A percentile compares a stretch with the other conserved stretches of the same genome.
Conservation (phyloP, 805 yeast species). For the Wickerhamiella galacta region DNA sequence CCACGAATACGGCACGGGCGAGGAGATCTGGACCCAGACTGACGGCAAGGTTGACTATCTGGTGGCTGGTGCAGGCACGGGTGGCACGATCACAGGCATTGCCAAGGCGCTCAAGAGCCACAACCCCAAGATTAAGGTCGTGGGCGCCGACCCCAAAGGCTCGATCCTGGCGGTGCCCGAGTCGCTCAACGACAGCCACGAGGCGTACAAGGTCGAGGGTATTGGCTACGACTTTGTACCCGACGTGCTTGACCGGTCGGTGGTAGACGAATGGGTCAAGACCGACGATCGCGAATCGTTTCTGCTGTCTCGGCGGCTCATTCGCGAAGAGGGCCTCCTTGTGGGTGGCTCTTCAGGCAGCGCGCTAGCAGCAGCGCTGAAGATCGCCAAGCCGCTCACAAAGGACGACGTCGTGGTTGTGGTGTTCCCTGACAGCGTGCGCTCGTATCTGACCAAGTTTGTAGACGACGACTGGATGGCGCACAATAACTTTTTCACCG, state of each 20-base stretch:
- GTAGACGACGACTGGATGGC: slow-evolving; percentile 87
- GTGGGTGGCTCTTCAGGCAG: slow-evolving; percentile 86
- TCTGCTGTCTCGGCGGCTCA: slow-evolving; percentile 63
- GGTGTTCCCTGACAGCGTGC: slow-evolving; percentile 70
- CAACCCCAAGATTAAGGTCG: slow-evolving; percentile 40
- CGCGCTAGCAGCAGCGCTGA: slow-evolving; percentile 63
- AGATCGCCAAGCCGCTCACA: slow-evolving; percentile 49
- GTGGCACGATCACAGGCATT: slow-evolving; percentile 80
- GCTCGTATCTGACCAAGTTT: slow-evolving; percentile 74
- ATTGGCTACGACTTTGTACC: slow-evolving; percentile 84
- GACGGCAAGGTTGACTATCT: slow-evolving; percentile 52
- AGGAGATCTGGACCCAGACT: slow-evolving; percentile 71
- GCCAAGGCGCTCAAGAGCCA: slow-evolving; percentile 59
- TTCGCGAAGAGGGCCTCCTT: slow-evolving; percentile 68
- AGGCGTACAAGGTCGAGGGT: slow-evolving; percentile 68
- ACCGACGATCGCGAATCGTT: slow-evolving; percentile 72
- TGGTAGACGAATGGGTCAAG: slow-evolving; percentile 68
- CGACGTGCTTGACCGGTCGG: slow-evolving; percentile 49
- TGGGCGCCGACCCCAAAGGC: slow-evolving; percentile 79
- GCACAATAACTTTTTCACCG: slow-evolving; percentile 55
- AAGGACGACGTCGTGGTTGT: slow-evolving; percentile 65
- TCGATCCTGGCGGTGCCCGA: slow-evolving; percentile 74
- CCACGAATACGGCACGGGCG: slow-evolving; percentile 72
- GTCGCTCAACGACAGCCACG: slow-evolving; percentile 41
- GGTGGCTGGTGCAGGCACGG: slow-evolving; percentile 89